phyloP scores from a whole-genome alignment of 345 rosid species.

The Rhizophora mangle region DNA sequence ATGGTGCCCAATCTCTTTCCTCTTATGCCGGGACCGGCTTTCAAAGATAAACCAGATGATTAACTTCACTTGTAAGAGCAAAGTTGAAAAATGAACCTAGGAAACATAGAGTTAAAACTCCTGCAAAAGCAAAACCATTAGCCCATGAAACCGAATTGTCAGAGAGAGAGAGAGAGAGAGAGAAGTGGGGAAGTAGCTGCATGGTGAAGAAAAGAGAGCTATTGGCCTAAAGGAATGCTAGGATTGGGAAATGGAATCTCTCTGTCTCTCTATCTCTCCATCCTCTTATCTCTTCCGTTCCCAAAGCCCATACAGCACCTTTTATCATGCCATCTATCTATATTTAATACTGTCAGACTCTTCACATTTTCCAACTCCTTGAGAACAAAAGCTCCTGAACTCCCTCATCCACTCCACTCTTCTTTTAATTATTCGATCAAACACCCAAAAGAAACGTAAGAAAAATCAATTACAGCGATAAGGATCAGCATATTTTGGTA shows the following conservation, averaged over 20 bases:
- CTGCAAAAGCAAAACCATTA: not conserved
- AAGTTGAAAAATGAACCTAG: not conserved
- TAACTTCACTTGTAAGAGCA: not conserved
- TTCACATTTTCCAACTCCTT: constrained; percentile 56
- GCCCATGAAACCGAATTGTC: constrained; percentile 17
- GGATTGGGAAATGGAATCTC: constrained; percentile 4
- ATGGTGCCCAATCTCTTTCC: too few species aligned
- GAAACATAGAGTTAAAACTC: constrained; percentile 4
- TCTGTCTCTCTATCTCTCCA: constrained; percentile 29
- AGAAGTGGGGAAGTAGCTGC: not conserved
- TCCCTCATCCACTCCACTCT: constrained; percentile 23
- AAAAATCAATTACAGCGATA: not conserved
- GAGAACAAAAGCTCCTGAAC: constrained; percentile 27
- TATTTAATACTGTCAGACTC: constrained; percentile 30
- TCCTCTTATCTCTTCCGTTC: constrained; percentile 56
- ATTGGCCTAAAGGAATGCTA: not conserved
- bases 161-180: constrained; percentile 7
- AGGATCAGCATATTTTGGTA: not conserved
- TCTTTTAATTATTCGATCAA: constrained; percentile 3
- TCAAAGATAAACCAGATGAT: not conserved
- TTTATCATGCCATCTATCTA: constrained; percentile 32
- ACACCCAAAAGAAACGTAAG: constrained; percentile 1
- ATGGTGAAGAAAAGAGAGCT: not conserved
- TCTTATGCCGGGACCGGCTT: too few species aligned
- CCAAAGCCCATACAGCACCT: constrained; percentile 69